Evolutionary conservation across 2,329 filamentous ascomycete genomes (phyloP), one percentile per base, ranked within the genome.

Genomic region (Zymoseptoria ardabiliae): DNA sequence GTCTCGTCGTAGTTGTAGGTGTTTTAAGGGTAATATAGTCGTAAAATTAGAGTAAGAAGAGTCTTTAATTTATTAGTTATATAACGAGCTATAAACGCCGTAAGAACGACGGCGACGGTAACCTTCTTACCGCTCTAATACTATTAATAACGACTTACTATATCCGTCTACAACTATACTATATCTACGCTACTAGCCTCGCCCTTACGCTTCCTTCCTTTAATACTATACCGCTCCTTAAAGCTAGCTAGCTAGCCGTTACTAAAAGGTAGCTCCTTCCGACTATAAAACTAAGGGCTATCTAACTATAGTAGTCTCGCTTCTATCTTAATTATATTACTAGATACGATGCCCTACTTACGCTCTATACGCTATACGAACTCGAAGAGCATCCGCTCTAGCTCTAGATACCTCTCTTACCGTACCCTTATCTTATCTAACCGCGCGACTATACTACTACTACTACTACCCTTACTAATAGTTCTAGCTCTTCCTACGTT

Each of bases 181-280:
- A 57, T 23, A 52, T 57, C 50, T 50, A 50, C 50, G 48, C 55
- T 28, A 20, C 56, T 53, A 53, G 17, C 35, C 56, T 61, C 53
- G 50, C 56, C n/a, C 9, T 56, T 53, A 41, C 54, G 41, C 7
- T 54, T 53, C 20, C 41, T 53, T 50, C 48, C 30, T 9, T 54
- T 25, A 19, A 55, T 28, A 21, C 48, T 50, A 56, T 55, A 55
- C 17, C 21, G 13, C 3, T 0, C 41, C 21, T 55, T 55, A 55
- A 55, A 55, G 6, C 41, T 50, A 19, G 17, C 23, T 9, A 55
- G 35, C 54, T 49, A 55, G 19, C 50, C 56, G 23, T 54, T 57
- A 41, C 35, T 30, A 21, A 25, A 49, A 20, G 7, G 11, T 13
- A 35, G 49, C 49, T 50, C 49, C 21, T 20, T 20, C n/a, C 6